Percentiles rank a stretch among this genome's conserved stretches.
These are phyloP conservation scores for Colletotrichum musicola DNA, from an alignment of 2,329 filamentous ascomycete genomes.

Conservation along the genomic window DNA sequence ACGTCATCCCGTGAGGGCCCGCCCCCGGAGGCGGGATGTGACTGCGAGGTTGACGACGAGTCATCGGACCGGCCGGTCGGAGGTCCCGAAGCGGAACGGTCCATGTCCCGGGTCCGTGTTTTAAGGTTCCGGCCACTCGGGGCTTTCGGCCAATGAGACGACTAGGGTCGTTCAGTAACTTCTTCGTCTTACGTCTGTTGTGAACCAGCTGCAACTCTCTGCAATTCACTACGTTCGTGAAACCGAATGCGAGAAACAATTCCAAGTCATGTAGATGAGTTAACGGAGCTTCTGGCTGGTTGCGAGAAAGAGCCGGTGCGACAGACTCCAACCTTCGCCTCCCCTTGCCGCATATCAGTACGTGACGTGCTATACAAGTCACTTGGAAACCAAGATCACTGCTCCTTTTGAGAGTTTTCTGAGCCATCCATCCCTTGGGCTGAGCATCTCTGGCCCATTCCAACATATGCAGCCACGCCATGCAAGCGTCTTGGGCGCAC, in stretches of 20 bases:
- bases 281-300: too few relatives aligned
- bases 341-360: too few relatives aligned
- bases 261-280: fast-evolving
- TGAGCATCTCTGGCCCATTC: neutral
- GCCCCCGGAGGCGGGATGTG: neutral
- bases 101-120: neutral
- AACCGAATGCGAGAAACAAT: too few relatives aligned
- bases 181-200: too few relatives aligned
- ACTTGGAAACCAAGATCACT: too few relatives aligned
- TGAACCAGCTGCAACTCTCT: too few relatives aligned
- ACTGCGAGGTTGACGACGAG: constrained; percentile 7
- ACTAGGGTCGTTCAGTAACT: neutral
- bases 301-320: too few relatives aligned
- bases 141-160: neutral
- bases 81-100: neutral
- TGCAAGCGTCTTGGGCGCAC: neutral
- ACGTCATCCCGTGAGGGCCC: constrained; percentile 14
- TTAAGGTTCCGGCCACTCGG: neutral
- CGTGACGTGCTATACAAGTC: too few relatives aligned
- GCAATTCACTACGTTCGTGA: too few relatives aligned
- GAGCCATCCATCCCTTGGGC: neutral
- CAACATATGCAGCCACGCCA: neutral
- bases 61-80: constrained; percentile 4
- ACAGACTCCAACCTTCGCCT: too few relatives aligned
- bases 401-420: too few relatives aligned